phyloP scores from a whole-genome alignment of 805 yeast species.

The Nakazawaea ernobii region DNA sequence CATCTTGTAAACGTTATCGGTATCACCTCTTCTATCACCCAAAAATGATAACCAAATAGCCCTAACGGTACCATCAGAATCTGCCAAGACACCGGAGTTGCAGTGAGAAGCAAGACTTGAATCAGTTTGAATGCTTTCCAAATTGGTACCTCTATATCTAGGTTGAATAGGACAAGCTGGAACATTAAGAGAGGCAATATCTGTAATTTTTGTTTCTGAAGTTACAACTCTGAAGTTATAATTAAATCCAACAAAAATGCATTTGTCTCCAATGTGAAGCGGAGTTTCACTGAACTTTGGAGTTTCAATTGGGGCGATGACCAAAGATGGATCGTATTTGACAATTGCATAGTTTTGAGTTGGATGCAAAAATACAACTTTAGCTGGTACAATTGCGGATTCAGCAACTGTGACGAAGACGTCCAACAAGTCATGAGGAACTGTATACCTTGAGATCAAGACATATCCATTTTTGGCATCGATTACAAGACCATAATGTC shows the following conservation, averaged over 20 bases:
- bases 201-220: slow-evolving; percentile 72
- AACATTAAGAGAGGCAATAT: slow-evolving; percentile 66
- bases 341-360: slow-evolving; percentile 80
- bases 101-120: slow-evolving; percentile 68
- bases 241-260: slow-evolving; percentile 78
- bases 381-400: slow-evolving; percentile 72
- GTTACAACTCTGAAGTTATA: slow-evolving; percentile 62
- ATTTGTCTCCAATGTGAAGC: slow-evolving; percentile 68
- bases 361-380: slow-evolving; percentile 81
- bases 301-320: slow-evolving; percentile 64
- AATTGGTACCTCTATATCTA: slow-evolving; percentile 77
- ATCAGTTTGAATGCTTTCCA: slow-evolving; percentile 74
- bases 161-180: slow-evolving; percentile 68
- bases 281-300: slow-evolving; percentile 55
- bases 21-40: slow-evolving; percentile 63
- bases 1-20: slow-evolving; percentile 62
- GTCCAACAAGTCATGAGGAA: slow-evolving; percentile 81
- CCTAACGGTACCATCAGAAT: slow-evolving; percentile 70
- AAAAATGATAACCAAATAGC: slow-evolving; percentile 83
- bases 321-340: slow-evolving; percentile 72
- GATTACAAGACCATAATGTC: slow-evolving; percentile 72
- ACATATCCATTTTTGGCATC: slow-evolving; percentile 80
- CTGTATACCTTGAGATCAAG: slow-evolving; percentile 67
- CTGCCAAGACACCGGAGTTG: slow-evolving; percentile 73
- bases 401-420: slow-evolving; percentile 79